These are phyloP conservation scores for Bryoerythrophyllum caledonicum DNA, from an alignment of 225 moss, liverwort and hornwort species.

Conservation along the genomic window DNA sequence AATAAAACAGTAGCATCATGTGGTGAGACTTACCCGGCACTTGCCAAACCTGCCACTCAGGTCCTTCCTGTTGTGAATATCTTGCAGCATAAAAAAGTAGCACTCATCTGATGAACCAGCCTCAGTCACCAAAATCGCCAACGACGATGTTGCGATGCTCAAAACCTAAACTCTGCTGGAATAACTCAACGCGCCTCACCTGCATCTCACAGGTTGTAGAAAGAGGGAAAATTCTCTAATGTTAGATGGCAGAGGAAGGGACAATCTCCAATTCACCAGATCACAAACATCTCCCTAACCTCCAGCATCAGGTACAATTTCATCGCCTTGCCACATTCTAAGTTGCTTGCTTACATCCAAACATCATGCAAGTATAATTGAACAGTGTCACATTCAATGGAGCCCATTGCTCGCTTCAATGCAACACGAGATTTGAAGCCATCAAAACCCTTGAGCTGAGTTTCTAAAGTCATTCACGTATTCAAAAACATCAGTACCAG, in stretches of 20 bases:
- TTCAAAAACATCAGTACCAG: not conserved
- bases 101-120: not conserved
- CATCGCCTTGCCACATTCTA: not conserved
- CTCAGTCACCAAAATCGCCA: not conserved
- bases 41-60: not conserved
- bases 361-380: not conserved
- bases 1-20: not conserved
- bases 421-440: slow-evolving; percentile 2
- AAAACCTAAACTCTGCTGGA: not conserved
- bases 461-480: not conserved
- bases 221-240: no score
- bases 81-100: not conserved
- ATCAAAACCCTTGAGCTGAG: not conserved
- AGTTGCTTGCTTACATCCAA: not conserved
- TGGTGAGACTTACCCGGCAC: not conserved
- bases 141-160: not conserved
- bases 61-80: not conserved
- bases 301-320: not conserved
- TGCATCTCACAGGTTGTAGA: not conserved
- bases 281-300: no score
- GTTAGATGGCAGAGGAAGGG: not conserved
- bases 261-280: not conserved
- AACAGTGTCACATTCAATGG: not conserved
- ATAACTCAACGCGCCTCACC: not conserved
- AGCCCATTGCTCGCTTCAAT: not conserved